Evolutionary conservation across 1,284 basidiomycete genomes (phyloP), one percentile per base, ranked within the genome.

Genomic region (Naganishia albida): DNA sequence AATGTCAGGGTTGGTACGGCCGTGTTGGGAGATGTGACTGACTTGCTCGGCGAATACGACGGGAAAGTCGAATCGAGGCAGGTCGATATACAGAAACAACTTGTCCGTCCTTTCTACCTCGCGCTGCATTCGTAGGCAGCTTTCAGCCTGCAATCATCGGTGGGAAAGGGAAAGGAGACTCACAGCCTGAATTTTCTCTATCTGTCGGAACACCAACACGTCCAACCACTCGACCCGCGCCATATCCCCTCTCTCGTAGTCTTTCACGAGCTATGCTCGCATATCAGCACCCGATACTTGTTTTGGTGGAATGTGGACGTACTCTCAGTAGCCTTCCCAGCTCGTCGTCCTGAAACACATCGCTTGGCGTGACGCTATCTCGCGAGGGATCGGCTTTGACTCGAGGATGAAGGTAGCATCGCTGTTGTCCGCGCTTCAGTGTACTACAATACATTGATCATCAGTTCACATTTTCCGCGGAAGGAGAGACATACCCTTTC

Each of bases 1-100:
- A 43, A 43, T 26, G 23, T 23, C 16, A 25, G 43, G 46, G 40
- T 1, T 28, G 40, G 23, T 7, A 34, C 10, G 6, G 34, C 34
- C 34, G 34, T 25, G 34, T 30, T n/a, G n/a, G n/a, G 44, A 34
- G 40, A 52, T 38, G 7, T 30, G 8, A 67, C 75, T 51, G 16
- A 88, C 90, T 12, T 88, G 85, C 80, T 97, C 95, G 67, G 88
- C 91, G 77, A 90, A 99, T 52, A 99, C 88, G n/a, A 99, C 88
- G 0, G 96, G 95, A 74, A 97, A 94, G 75, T 98, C 95, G 73
- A 97, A 99, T n/a, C 91, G 85, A 0, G 95, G 96, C 42, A 99
- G 77, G 78, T 99, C 95, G 51, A 99, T 87, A 75, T 98, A 98
- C 4, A 99, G 83, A 73, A 91, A 97, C 26, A 96, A 81, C 71